phyloP scores from a whole-genome alignment of 805 yeast species.

The Candida hispaniensis region DNA sequence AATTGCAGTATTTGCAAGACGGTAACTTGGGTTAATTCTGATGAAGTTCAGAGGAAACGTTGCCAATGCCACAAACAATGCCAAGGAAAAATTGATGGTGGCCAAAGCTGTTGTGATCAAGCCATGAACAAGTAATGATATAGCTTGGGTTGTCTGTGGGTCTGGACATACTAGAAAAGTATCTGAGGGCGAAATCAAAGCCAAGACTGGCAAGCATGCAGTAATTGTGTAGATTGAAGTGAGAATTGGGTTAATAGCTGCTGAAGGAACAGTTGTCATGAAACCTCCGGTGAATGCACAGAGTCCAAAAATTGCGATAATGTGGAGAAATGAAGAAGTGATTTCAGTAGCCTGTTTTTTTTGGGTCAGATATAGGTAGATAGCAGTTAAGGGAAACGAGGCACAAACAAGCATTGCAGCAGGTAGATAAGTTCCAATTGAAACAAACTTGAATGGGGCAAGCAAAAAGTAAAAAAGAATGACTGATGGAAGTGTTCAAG shows the following conservation, averaged over 20 bases:
- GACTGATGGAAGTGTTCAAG: slow-evolving; percentile 96
- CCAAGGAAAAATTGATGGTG: slow-evolving; percentile 76
- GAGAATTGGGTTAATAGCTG: slow-evolving; percentile 1
- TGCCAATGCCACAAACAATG: slow-evolving; percentile 57
- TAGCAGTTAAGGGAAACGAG: slow-evolving; percentile 59
- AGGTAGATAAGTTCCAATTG: slow-evolving; percentile 89
- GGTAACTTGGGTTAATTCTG: slow-evolving; percentile 27
- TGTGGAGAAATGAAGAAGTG: slow-evolving; percentile 26
- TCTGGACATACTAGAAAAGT: slow-evolving; percentile 17
- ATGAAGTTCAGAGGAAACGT: slow-evolving; percentile 67
- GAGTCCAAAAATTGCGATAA: slow-evolving; percentile 11
- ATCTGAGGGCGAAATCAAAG: slow-evolving; percentile 2
- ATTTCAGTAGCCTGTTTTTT: slow-evolving; percentile 1
- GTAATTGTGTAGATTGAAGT: slow-evolving; percentile 9
- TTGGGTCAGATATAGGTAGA: slow-evolving; percentile 27
- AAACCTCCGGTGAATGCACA: slow-evolving; percentile 4
- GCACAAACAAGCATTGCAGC: slow-evolving; percentile 64
- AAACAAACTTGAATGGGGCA: slow-evolving; percentile 70
- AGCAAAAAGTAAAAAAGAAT: slow-evolving; percentile 78
- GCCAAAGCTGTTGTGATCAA: slow-evolving; percentile 60
- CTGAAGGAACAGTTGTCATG: slow-evolving; percentile 1
- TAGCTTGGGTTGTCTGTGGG: slow-evolving; percentile 28
- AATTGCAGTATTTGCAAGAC: slow-evolving; percentile 22
- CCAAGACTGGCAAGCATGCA: slow-evolving; percentile 10
- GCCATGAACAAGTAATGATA: slow-evolving; percentile 52